Base-by-base conservation (phyloP, 2,329 filamentous ascomycete species). In the Epichloe scottii region DNA sequence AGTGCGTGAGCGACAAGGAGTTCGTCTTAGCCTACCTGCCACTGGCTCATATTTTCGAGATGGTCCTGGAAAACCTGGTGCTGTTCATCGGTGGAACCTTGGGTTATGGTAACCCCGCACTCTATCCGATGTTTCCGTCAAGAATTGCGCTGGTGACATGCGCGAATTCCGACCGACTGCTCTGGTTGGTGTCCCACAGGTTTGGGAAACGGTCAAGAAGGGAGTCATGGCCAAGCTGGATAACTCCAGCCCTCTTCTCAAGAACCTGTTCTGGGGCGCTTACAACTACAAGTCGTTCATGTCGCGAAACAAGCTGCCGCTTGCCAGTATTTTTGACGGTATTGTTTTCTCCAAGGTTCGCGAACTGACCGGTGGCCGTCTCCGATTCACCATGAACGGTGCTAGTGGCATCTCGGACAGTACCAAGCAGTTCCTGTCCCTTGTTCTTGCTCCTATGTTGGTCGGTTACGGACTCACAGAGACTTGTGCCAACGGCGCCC, bases 121-220 rank as follows among this genome's bases (percentile, higher is more conserved):
- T 0, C 76, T 98, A 51, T 87, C 90, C 7, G 91, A 97, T 64
- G 70, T 74, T 3, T 94, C 87, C 19, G 85, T 95, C 69, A 83
- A 84, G 58, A 93, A 97, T 68, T 96, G 87, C 72, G 81, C 84
- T 58, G 91, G 93, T 59, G 93, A 98, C 61, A 95, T 98, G 70
- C 85, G 87, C 54, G 90, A 96, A 63, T 85, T 97, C 65, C 79
- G 79, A 59, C 93, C 93, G 1, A 94, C 89, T 2, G 79, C 96
- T 63, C 79, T 98, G 65, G 86, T 96, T 39, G 93, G 93, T 66
- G 93, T 98, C 3, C 93, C 93, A 2, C 90, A 94, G 53, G 85
- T 98, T 34, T 98, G 91, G 90, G 93, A 98, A 71, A 90, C 88
- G 1, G 85, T 98, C 61, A 91, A 89, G 75, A 98, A 98, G 75